Base-by-base conservation (phyloP, 768 basidiomycete genomes). In the Lactifluus subvellereus region DNA sequence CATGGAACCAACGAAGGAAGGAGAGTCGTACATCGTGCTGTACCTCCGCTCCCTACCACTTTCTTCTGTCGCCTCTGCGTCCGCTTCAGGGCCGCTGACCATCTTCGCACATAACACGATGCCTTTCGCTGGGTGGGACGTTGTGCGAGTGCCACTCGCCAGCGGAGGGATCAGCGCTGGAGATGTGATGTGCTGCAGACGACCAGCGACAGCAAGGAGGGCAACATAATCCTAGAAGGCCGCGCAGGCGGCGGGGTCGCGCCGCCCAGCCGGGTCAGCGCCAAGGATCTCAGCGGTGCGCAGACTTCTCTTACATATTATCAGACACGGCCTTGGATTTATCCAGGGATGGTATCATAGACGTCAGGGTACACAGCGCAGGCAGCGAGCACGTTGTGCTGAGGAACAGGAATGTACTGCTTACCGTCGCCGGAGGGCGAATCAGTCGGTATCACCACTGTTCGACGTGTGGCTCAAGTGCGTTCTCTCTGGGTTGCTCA, bases 61-160 rank as follows among this genome's bases (percentile, higher is more conserved):
- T 54, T 48, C 69, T 18, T 35, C 70, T 60, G 60, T 67, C 74
- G 18, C 30, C 27, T 4, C 76, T 72, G 35, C 72, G 78, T 47
- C 73, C 71, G 7, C 76, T 74, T 3, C 58, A 69, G 76, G 42
- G 67, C 74, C 59, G 76, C 57, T 43, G 74, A 62, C 70, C 73
- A 9, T 97, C 51, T 76, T 91, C 37, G 91, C 84, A 0, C 82
- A 89, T 77, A 98, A 98, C 71, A 90, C 91, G 0, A 87, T 92
- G 0, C 84, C 84, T 66, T 84, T 90, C 72, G 79, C 88, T 37
- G 84, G 96, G 22, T 84, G 82, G 59, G 94, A 95, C 61, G 79
- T 98, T 60, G 77, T 96, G 67, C 77, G 81, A 65, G 75, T 94
- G 7, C 88, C 89, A 0, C 69, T 89, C 6, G 62, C 27, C 8